Evolutionary conservation across 2,329 filamentous ascomycete species (phyloP).

Genomic region (Cryoendolithus antarcticus): DNA sequence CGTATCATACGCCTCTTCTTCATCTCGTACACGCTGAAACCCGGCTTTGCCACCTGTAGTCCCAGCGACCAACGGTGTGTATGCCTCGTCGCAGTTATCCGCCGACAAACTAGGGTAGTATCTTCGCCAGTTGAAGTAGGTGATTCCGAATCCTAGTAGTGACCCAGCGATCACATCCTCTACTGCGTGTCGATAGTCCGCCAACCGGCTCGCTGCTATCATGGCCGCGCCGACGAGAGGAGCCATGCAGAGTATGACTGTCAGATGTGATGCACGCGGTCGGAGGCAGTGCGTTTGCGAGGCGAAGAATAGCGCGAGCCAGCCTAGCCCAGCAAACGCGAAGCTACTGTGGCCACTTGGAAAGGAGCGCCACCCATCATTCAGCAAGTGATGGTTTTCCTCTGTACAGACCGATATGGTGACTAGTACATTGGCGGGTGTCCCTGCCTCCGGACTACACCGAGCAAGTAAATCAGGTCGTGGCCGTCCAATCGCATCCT

Average conservation of each 20-base stretch:
- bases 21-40: slow-evolving; percentile 31
- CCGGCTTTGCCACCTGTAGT: slow-evolving; percentile 12
- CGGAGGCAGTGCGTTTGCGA: slow-evolving; percentile 51
- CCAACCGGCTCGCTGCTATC: slow-evolving; percentile 49
- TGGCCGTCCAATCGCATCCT: slow-evolving; percentile 74
- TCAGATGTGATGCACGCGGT: slow-evolving; percentile 44
- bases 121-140: slow-evolving; percentile 47
- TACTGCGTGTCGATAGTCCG: slow-evolving; percentile 53
- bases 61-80: slow-evolving; percentile 24
- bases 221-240: slow-evolving; percentile 46
- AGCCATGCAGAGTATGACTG: slow-evolving; percentile 41
- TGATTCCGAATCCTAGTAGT: slow-evolving; percentile 40
- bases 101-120: slow-evolving; percentile 46
- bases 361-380: slow-evolving; percentile 77
- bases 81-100: slow-evolving; percentile 40
- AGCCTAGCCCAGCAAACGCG: slow-evolving; percentile 66
- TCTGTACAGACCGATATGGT: slow-evolving; percentile 62
- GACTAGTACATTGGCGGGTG: slow-evolving; percentile 43
- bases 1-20: slow-evolving; percentile 26
- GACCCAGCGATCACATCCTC: slow-evolving; percentile 48
- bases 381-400: slow-evolving; percentile 52
- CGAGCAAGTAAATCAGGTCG: slow-evolving; percentile 80
- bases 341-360: slow-evolving; percentile 72
- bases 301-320: slow-evolving; percentile 43
- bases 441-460: slow-evolving; percentile 57